Evolutionary conservation across 2,329 filamentous ascomycete species (phyloP), one percentile per base, ranked within the genome.

Genomic region (Apiospora rasikravindrae): DNA sequence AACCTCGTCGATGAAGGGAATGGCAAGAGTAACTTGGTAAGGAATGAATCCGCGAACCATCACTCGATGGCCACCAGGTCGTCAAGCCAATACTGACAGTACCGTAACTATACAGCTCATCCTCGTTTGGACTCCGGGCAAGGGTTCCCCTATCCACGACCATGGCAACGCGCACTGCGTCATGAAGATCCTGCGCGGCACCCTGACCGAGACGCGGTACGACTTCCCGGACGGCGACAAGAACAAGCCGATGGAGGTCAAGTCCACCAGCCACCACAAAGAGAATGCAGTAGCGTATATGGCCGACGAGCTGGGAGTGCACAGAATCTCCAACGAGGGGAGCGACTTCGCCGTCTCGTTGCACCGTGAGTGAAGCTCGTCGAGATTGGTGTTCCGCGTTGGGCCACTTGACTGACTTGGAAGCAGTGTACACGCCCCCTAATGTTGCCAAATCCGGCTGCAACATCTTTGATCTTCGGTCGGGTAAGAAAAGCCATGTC

Each of bases 1-100:
- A 98, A 98, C 80, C 88, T 98, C 4, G 94, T 98, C 64, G 94
- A 97, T 78, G 92, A 95, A 80, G 94, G 95, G 2, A 98, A 98
- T 77, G 94, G 91, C 16, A 87, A 88, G 75, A 86, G 84, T 78
- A 88, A 88, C 76, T 76, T 88, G 75, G 86, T 88, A 81, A 75
- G 84, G 24, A 42, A n/a, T 5, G 14, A 13, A 70, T 19, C 29
- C 61, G 67, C 68, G 33, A 49, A 47, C 73, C 70, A 47, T 33
- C 69, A 68, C 29, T 29, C 29, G 45, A 71, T 67, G 26, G 37
- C 40, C 24, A 53, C 29, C 45, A 40, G 45, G 26, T 44, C 40
- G 16, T n/a, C 51, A n/a, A 68, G 4, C n/a, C 42, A 42, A 49
- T 74, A 73, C 77, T 80, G 71, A 80, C 71, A 69, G n/a, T n/a